Evolutionary conservation across 768 basidiomycete species (phyloP).

Genomic region (Kwoniella sp.): DNA sequence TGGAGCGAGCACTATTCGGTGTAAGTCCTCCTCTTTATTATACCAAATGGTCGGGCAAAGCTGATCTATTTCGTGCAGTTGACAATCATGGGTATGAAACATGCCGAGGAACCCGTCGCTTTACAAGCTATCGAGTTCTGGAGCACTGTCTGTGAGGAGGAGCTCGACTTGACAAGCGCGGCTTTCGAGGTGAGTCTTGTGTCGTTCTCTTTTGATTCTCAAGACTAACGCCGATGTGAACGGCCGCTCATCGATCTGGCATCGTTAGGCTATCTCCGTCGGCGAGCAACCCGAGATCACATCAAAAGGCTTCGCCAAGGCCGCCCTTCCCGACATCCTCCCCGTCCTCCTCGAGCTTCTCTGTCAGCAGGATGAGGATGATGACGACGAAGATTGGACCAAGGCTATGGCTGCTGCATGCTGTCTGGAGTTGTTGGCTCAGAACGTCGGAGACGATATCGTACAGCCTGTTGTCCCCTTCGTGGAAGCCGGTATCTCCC

Average conservation of each 20-base stretch:
- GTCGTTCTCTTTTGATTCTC: conserved; percentile 3
- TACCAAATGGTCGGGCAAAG: neutral
- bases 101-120: conserved; percentile 84
- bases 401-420: conserved; percentile 95
- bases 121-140: conserved; percentile 98
- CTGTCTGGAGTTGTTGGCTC: conserved; percentile 82
- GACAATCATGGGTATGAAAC: conserved; percentile 97
- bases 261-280: conserved; percentile 76
- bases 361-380: conserved; percentile 92
- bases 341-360: conserved; percentile 87
- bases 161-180: conserved; percentile 87
- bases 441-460: conserved; percentile 85
- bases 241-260: neutral
- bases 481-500: conserved; percentile 93
- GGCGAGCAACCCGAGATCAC: conserved; percentile 73
- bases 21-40: conserved; percentile 61
- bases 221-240: neutral
- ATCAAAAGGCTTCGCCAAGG: conserved; percentile 88
- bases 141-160: conserved; percentile 98
- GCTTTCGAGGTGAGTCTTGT: conserved; percentile 73
- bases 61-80: conserved; percentile 61
- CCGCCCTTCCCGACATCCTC: conserved; percentile 89
- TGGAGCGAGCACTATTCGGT: conserved; percentile 98
- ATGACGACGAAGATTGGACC: conserved; percentile 98
- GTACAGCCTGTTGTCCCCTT: conserved; percentile 94